Percentiles rank a stretch among this genome's conserved stretches.
phyloP scores from a whole-genome alignment of 345 rosid genomes.

The Lepidium africanum region DNA sequence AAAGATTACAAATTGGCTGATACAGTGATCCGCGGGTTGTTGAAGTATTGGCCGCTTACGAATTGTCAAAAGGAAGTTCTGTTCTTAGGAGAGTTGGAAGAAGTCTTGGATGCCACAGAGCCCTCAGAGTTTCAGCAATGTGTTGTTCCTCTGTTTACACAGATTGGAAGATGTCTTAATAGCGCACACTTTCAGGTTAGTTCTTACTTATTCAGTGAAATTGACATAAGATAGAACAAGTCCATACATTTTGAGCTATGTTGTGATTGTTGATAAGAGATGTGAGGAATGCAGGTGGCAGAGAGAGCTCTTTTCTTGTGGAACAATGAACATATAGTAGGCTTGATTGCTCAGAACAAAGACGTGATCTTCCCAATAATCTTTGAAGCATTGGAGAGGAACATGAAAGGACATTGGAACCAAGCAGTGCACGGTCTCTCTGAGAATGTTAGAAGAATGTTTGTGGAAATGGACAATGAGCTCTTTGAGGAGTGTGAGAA shows the following conservation, averaged over 20 bases:
- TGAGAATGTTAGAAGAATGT: constrained; percentile 45
- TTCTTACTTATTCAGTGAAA: background rate
- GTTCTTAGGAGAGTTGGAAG: constrained; percentile 45
- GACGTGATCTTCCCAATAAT: constrained; percentile 47
- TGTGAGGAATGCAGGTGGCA: constrained; percentile 41
- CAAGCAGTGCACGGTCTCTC: constrained; percentile 50
- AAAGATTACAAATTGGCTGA: constrained; percentile 41
- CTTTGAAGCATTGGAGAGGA: constrained; percentile 52
- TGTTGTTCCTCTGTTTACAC: constrained; percentile 41
- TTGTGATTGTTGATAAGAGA: constrained; percentile 13
- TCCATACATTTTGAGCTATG: background rate
- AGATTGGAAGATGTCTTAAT: constrained; percentile 40
- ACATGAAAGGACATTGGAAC: constrained; percentile 51
- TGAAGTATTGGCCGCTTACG: constrained; percentile 47
- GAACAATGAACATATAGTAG: constrained; percentile 55
- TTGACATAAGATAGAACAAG: background rate
- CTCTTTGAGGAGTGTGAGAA: constrained; percentile 35
- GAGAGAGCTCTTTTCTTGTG: constrained; percentile 60
- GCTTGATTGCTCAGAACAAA: constrained; percentile 41
- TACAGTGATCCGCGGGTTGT: constrained; percentile 34
- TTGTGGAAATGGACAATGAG: constrained; percentile 36
- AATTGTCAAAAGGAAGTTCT: constrained; percentile 44
- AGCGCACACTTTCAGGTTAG: constrained; percentile 44
- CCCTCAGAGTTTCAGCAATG: constrained; percentile 32
- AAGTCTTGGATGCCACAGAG: constrained; percentile 34